These are phyloP conservation scores for Saccharomycopsis schoenii DNA, from an alignment of 805 yeast genomes.

Conservation along the genomic window DNA sequence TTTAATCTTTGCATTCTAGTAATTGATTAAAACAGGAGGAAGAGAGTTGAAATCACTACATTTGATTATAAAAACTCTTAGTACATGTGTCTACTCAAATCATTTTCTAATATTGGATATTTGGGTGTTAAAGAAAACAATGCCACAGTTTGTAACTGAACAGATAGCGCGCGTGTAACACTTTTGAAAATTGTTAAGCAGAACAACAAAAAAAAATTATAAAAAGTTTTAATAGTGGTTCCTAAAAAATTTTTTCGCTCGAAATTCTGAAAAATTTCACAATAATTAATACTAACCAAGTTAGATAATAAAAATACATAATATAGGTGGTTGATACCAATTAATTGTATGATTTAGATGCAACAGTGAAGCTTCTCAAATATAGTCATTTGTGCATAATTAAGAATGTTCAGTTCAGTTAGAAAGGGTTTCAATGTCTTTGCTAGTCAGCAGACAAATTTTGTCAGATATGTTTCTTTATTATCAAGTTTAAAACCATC, in stretches of 20 bases:
- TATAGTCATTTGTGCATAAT: not conserved
- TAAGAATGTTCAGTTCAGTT: not conserved
- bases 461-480: constrained; percentile 27
- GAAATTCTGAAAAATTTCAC: not conserved
- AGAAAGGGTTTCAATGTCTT: not conserved
- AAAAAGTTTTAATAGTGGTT: not conserved
- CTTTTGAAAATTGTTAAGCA: too few species aligned
- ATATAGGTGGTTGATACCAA: not conserved
- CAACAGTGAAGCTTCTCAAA: not conserved
- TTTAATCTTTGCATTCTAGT: not conserved
- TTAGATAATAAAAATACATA: not conserved
- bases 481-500: constrained; percentile 50
- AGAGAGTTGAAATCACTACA: too few species aligned
- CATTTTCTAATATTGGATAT: not conserved
- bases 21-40: not conserved
- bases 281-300: not conserved
- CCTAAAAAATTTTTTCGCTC: not conserved
- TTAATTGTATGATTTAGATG: too few species aligned
- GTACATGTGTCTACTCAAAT: not conserved
- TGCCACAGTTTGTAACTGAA: not conserved
- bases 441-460: not conserved
- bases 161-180: not conserved
- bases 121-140: not conserved
- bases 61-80: too few species aligned
- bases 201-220: too few species aligned